Evolutionary conservation across 345 rosid genomes (phyloP).

Genomic region (Carallia pectinifolia): DNA sequence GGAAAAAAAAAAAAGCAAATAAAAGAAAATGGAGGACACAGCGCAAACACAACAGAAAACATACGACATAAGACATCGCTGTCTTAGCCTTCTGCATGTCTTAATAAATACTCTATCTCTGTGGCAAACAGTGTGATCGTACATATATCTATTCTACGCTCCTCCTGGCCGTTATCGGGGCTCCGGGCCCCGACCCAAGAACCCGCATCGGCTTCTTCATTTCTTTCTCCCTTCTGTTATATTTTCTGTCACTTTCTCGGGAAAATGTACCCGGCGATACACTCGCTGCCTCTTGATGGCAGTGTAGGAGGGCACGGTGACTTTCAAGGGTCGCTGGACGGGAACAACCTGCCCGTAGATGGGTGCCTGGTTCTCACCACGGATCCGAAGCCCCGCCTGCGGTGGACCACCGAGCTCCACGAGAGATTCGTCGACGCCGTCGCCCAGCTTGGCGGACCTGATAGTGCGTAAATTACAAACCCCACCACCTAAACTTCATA

Average conservation of each 20-base stretch:
- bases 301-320: constrained; percentile 44
- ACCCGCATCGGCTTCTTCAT: constrained; percentile 1
- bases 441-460: constrained; percentile 95
- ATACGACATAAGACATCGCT: constrained; percentile 12
- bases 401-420: constrained; percentile 96
- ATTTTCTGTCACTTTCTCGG: background rate
- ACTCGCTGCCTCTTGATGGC: constrained; percentile 68
- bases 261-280: constrained; percentile 77
- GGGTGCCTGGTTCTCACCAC: constrained; percentile 83
- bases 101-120: background rate
- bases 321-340: constrained; percentile 56
- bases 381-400: constrained; percentile 96
- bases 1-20: background rate
- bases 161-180: constrained; percentile 7
- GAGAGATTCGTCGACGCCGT: constrained; percentile 91
- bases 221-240: background rate
- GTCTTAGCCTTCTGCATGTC: constrained; percentile 20
- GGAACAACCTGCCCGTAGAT: constrained; percentile 61
- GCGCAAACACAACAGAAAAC: background rate
- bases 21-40: background rate
- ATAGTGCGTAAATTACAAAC: constrained; percentile 45
- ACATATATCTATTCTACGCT: background rate
- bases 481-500: too few species aligned
- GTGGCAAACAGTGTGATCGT: background rate
- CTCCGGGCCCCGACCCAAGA: constrained; percentile 5